A percentile compares a stretch with the other conserved stretches of the same genome.
Conservation (phyloP, 2,329 filamentous ascomycete genomes). For the Hymenoscyphus scutula region DNA sequence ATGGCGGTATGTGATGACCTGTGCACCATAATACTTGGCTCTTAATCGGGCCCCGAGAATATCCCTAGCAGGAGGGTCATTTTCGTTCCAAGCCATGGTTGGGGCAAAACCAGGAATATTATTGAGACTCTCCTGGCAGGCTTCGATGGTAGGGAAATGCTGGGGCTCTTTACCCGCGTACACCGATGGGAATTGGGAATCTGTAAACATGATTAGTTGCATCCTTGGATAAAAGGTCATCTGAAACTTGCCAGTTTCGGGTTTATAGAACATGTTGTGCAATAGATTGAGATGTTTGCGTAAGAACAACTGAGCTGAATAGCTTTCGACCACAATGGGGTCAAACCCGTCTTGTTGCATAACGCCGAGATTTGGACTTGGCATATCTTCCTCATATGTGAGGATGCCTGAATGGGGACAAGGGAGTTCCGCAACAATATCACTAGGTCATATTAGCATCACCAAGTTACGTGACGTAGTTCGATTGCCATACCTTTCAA, state of each 20-base stretch:
- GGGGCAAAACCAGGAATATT: constrained; percentile 45
- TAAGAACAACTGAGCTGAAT: constrained; percentile 61
- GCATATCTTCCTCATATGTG: constrained; percentile 62
- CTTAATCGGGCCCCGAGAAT: constrained; percentile 81
- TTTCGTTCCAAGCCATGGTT: constrained; percentile 50
- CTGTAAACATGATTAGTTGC: constrained; percentile 21
- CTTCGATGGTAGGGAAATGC: constrained; percentile 47
- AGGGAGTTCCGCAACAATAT: constrained; percentile 84
- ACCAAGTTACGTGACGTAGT: not conserved
- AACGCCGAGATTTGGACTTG: constrained; percentile 57
- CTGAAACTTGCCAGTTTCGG: constrained; percentile 26
- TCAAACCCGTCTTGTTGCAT: constrained; percentile 46
- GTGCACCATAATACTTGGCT: constrained; percentile 91
- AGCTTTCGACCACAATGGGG: constrained; percentile 54
- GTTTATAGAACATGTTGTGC: constrained; percentile 44
- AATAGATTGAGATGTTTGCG: constrained; percentile 64
- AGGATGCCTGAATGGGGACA: constrained; percentile 60
- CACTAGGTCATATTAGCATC: constrained; percentile 49
- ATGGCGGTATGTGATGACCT: constrained; percentile 84
- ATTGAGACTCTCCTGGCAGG: constrained; percentile 44
- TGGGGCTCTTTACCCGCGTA: constrained; percentile 20
- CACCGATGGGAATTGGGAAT: constrained; percentile 24
- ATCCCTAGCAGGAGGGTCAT: constrained; percentile 68
- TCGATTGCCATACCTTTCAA: constrained; percentile 68
- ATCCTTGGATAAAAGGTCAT: constrained; percentile 28